Evolutionary conservation across 257 asterid species (phyloP), one percentile per base, ranked within the genome.

Genomic region (Paulownia fortunei): DNA sequence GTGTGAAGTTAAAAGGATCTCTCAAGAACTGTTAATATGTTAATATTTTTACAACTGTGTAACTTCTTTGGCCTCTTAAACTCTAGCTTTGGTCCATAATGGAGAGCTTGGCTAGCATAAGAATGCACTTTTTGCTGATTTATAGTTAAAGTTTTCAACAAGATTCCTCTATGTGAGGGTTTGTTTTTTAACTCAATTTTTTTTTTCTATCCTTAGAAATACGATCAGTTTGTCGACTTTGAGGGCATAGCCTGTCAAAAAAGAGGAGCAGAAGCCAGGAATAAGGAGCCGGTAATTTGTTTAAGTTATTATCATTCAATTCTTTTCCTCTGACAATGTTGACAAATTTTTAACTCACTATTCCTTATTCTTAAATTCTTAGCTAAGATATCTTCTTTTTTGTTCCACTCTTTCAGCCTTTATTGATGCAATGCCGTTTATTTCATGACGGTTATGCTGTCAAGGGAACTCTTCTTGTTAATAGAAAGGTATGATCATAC

Each of bases 391-490:
- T 73, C 8, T 58, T 72, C 13, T 44, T 21, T 51, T 74, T 67
- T 78, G 76, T 60, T 71, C 59, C 51, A 30, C 78, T 52, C 58
- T 83, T 82, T 77, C 88, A 94, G 98, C 97, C 96, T 66, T 84
- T 94, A 76, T 73, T 94, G 82, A 88, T 94, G 81, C 98, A 92
- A 65, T 92, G 97, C 73, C 98, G 97, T 74, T 47, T 94, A 78
- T 94, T 89, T 88, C 69, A 77, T 71, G 59, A 85, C 55, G 98
- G 98, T 41, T 37, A 52, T 76, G 98, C 97, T 73, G 95, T 91
- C 41, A 94, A 94, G 80, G 98, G 98, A 74, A 94, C 98, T 36
- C 93, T 94, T 77, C 97, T 94, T 24, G 73, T 94, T 3, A 86
- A 94, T 80, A 81, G 47, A 70, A 88, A 83, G 97, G 98, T 94